A percentile compares a stretch with the other conserved stretches of the same genome.
phyloP scores from a whole-genome alignment of 2,329 filamentous ascomycete species.

The Whalleya microplaca region DNA sequence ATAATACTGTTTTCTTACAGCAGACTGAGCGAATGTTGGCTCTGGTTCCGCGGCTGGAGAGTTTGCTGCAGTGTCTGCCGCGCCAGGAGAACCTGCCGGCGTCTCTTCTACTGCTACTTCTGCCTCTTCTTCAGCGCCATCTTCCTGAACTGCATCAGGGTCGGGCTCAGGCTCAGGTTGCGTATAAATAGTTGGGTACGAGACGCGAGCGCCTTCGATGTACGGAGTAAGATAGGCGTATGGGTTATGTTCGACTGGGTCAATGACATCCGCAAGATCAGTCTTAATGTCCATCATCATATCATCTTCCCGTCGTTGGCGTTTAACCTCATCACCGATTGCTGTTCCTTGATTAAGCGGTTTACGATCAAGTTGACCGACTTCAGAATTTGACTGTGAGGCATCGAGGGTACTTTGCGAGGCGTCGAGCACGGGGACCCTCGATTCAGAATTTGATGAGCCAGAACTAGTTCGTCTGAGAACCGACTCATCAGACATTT shows the following conservation, averaged over 20 bases:
- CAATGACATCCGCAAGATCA: not conserved
- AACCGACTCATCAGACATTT: conserved; percentile 38
- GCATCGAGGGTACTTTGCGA: conserved; percentile 9
- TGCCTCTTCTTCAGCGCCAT: conserved; percentile 32
- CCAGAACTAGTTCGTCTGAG: conserved; percentile 37
- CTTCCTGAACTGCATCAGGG: conserved; percentile 20
- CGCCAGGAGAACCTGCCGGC: conserved; percentile 32
- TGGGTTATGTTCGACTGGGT: conserved; percentile 15
- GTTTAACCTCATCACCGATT: not conserved
- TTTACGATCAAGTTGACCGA: not conserved
- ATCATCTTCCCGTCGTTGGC: conserved; percentile 1
- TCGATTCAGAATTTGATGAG: conserved; percentile 31
- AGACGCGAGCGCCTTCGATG: conserved; percentile 26
- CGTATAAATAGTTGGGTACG: conserved; percentile 29
- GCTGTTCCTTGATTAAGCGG: not conserved
- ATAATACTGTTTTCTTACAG: conserved; percentile 41
- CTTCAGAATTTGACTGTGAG: conserved; percentile 3
- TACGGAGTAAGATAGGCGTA: conserved; percentile 37
- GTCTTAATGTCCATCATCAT: not conserved
- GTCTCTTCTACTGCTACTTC: conserved; percentile 38
- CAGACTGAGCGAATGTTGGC: conserved; percentile 3
- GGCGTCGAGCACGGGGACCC: conserved; percentile 11
- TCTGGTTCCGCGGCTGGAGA: conserved; percentile 39
- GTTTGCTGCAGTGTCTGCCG: conserved; percentile 41
- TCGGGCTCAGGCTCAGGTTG: conserved; percentile 23